Evolutionary conservation across 2,329 filamentous ascomycete genomes (phyloP).

Genomic region (Penicillium occitanis): DNA sequence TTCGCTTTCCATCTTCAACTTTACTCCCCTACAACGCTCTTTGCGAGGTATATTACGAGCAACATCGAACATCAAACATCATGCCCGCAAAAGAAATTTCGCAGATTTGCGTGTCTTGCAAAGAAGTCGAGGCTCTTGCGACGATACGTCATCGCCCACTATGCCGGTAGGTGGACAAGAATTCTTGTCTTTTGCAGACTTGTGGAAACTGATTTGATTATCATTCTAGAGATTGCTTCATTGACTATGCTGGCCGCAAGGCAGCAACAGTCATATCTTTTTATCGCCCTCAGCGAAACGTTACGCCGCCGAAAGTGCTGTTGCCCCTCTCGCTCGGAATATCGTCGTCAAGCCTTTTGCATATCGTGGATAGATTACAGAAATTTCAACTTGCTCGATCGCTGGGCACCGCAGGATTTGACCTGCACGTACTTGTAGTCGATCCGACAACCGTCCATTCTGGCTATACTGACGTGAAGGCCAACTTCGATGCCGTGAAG

Average conservation of each 20-base stretch:
- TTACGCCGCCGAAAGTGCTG: conserved; percentile 58
- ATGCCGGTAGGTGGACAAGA: conserved; percentile 52
- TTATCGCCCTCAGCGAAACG: conserved; percentile 52
- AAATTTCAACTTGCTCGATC: conserved; percentile 64
- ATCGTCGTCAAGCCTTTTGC: conserved; percentile 74
- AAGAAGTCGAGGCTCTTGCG: conserved; percentile 50
- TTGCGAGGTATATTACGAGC: background rate
- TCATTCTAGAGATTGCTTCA: conserved; percentile 67
- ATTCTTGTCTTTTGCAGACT: background rate
- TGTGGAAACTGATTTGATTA: background rate
- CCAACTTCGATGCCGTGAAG: conserved; percentile 50
- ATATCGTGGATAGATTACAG: conserved; percentile 71
- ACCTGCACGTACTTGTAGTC: conserved; percentile 53
- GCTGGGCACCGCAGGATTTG: conserved; percentile 63
- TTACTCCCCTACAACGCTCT: background rate
- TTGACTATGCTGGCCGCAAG: conserved; percentile 74
- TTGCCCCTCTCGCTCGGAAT: conserved; percentile 80
- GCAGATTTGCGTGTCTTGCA: conserved; percentile 58
- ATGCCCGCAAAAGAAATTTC: conserved; percentile 36
- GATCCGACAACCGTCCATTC: conserved; percentile 38
- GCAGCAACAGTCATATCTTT: conserved; percentile 73
- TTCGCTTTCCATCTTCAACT: background rate
- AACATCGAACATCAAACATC: conserved; percentile 17
- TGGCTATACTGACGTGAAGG: conserved; percentile 26
- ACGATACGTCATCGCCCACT: conserved; percentile 60